A percentile compares a stretch with the other conserved stretches of the same genome.
Evolutionary conservation across 2,329 filamentous ascomycete genomes (phyloP).

Genomic region (Botryotinia convoluta): DNA sequence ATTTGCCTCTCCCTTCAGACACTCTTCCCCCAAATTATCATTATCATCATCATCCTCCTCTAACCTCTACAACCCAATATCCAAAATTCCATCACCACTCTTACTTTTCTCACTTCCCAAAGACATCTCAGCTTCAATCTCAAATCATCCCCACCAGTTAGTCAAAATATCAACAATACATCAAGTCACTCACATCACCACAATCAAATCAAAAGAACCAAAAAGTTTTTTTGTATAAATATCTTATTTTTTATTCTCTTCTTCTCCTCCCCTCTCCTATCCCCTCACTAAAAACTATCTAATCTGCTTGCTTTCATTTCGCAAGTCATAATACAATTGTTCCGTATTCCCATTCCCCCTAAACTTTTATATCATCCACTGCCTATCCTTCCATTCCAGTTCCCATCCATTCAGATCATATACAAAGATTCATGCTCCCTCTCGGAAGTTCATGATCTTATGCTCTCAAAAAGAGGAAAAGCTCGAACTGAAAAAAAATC

Average conservation of each 20-base stretch:
- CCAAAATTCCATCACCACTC: background rate
- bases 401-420: slow-evolving; percentile 15
- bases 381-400: background rate
- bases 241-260: slow-evolving; percentile 3
- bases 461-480: slow-evolving; percentile 7
- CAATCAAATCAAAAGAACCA: background rate
- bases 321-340: slow-evolving; percentile 6
- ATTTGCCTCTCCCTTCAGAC: background rate
- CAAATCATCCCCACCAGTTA: too few relatives aligned
- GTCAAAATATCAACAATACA: too few relatives aligned
- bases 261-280: background rate
- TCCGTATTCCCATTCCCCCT: background rate
- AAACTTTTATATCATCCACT: slow-evolving; percentile 12
- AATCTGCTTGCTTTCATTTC: background rate
- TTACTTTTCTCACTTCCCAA: background rate
- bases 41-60: too few relatives aligned
- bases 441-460: background rate
- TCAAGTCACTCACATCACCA: background rate
- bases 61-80: background rate
- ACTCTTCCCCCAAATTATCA: too few relatives aligned
- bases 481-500: slow-evolving; percentile 16
- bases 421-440: slow-evolving; percentile 11
- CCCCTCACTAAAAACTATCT: slow-evolving; percentile 4
- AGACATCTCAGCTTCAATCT: background rate
- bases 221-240: background rate